Percentiles rank a stretch among this genome's conserved stretches.
Evolutionary conservation across 2,329 filamentous ascomycete genomes (phyloP).

Genomic region (Ambrosiella beaveri): DNA sequence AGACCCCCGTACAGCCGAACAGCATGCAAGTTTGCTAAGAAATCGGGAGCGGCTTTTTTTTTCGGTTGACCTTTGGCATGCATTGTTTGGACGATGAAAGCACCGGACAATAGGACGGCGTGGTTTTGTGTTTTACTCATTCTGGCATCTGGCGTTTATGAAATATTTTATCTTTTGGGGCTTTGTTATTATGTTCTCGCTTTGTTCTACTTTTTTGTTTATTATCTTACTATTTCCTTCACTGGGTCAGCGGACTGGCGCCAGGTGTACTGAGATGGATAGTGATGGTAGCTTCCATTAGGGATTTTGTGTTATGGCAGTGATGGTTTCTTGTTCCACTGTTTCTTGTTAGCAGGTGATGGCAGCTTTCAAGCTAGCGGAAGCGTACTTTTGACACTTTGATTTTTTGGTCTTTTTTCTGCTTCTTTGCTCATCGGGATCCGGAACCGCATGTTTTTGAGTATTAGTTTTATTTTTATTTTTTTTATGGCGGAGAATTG

Average conservation of each 20-base stretch:
- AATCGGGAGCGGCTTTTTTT: neutral
- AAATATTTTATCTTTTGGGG: no score
- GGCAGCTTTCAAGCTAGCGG: neutral
- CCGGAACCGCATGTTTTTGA: constrained; percentile 11
- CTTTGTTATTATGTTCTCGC: no score
- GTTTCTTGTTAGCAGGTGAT: neutral
- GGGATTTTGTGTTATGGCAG: neutral
- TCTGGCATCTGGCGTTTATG: no score
- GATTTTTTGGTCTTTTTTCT: neutral
- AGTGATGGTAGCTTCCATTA: neutral
- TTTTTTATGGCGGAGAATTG: neutral
- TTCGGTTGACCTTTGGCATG: neutral
- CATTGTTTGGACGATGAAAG: no score
- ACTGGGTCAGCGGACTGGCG: neutral
- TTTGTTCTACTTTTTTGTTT: neutral
- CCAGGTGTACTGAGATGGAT: neutral
- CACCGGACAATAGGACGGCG: no score
- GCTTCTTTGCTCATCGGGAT: constrained; percentile 6
- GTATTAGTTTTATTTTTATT: neutral
- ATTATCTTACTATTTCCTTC: neutral
- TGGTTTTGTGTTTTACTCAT: no score
- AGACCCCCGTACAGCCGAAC: constrained; percentile 7
- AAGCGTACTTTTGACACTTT: neutral
- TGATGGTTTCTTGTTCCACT: neutral
- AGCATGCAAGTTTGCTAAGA: constrained; percentile 14